phyloP scores from a whole-genome alignment of 2,329 filamentous ascomycete species.

The Epichloe hybrida region DNA sequence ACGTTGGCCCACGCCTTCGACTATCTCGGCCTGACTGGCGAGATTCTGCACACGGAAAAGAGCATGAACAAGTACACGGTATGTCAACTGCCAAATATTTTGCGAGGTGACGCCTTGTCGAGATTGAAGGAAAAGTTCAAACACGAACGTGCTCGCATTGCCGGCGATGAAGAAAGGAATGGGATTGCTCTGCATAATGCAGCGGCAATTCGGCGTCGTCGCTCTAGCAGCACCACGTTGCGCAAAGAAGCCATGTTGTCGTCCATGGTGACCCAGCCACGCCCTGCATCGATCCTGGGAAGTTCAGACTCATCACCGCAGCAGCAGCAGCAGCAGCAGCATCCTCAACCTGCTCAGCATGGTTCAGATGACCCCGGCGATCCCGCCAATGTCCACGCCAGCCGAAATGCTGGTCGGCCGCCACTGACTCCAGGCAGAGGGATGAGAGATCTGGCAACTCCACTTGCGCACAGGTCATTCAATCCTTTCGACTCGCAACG shows the following conservation, averaged over 20 bases:
- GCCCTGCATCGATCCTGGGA: constrained; percentile 29
- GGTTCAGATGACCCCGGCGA: constrained; percentile 57
- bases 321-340: constrained; percentile 16
- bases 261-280: constrained; percentile 37
- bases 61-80: constrained; percentile 88
- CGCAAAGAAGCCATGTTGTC: constrained; percentile 70
- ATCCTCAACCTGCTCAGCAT: constrained; percentile 28
- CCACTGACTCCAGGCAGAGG: constrained; percentile 9
- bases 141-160: constrained; percentile 68
- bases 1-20: constrained; percentile 90
- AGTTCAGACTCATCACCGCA: constrained; percentile 23
- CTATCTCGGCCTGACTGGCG: constrained; percentile 81
- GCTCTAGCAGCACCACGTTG: constrained; percentile 60
- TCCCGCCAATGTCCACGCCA: constrained; percentile 62
- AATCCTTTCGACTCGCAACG: constrained; percentile 43
- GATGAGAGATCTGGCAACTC: constrained; percentile 25
- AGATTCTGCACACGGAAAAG: constrained; percentile 84
- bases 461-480: constrained; percentile 36
- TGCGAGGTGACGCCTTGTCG: constrained; percentile 70
- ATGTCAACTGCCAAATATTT: constrained; percentile 80
- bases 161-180: constrained; percentile 65
- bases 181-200: constrained; percentile 92
- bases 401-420: constrained; percentile 42
- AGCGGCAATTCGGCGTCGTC: constrained; percentile 47
- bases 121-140: constrained; percentile 88